Evolutionary conservation across 306 rosid species (phyloP).

Genomic region (Begonia peltatifolia): DNA sequence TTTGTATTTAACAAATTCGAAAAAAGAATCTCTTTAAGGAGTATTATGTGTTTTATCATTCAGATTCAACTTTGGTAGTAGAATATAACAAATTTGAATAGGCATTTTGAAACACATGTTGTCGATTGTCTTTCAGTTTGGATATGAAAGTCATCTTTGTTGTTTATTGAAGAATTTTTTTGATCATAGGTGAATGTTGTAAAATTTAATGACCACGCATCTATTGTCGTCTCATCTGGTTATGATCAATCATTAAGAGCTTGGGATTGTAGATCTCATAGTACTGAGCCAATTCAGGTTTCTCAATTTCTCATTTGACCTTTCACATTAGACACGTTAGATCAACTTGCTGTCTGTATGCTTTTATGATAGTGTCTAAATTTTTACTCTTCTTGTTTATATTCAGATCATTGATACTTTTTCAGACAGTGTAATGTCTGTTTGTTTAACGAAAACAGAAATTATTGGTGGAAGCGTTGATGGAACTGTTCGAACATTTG

Average conservation of each 20-base stretch:
- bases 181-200: constrained; percentile 56
- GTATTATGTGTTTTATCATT: too few relatives aligned
- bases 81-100: too few relatives aligned
- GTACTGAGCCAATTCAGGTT: constrained; percentile 80
- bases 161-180: neutral
- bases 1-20: too few relatives aligned
- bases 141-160: too few relatives aligned
- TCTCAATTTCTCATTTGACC: neutral
- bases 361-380: neutral
- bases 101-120: too few relatives aligned
- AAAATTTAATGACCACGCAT: constrained; percentile 62
- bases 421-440: constrained; percentile 82
- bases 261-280: constrained; percentile 94
- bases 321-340: neutral
- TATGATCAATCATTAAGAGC: constrained; percentile 88
- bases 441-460: constrained; percentile 68
- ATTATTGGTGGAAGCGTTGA: constrained; percentile 92
- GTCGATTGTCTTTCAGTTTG: neutral
- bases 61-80: too few relatives aligned
- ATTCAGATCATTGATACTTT: constrained; percentile 77
- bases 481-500: constrained; percentile 87
- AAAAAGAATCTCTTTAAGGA: too few relatives aligned
- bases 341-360: neutral
- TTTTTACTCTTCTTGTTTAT: constrained; percentile 10
- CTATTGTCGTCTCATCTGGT: constrained; percentile 81